Percentiles rank a stretch among this genome's conserved stretches.
phyloP scores from a whole-genome alignment of 2,329 filamentous ascomycete species.

The Scedosporium minutisporum region DNA sequence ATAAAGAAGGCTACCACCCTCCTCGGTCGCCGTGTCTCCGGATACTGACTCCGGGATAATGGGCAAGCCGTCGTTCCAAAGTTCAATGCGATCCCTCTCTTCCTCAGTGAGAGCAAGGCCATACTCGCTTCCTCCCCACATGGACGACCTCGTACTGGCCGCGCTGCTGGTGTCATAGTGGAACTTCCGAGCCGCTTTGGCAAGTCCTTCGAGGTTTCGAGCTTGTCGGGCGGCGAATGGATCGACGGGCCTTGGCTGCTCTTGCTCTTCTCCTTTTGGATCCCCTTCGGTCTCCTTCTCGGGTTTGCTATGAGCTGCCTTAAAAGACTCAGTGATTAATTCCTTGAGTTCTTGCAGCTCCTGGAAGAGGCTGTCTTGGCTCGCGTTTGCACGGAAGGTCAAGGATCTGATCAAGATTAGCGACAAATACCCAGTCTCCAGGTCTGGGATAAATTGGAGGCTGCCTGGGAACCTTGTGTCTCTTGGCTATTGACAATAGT shows the following conservation, averaged over 20 bases:
- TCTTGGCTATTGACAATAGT: too few relatives aligned
- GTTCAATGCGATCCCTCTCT: not conserved
- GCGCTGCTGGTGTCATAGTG: not conserved
- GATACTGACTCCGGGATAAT: not conserved
- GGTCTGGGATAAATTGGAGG: not conserved
- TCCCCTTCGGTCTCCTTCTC: not conserved
- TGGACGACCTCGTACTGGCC: not conserved
- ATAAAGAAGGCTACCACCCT: not conserved
- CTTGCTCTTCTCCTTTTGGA: not conserved
- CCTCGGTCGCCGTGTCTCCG: not conserved
- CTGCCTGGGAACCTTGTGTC: not conserved
- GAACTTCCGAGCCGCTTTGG: conserved; percentile 2
- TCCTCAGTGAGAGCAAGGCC: conserved; percentile 1
- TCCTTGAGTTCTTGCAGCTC: not conserved
- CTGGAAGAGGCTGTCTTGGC: conserved; percentile 4
- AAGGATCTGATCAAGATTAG: not conserved
- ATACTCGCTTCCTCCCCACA: conserved; percentile 1
- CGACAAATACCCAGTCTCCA: not conserved
- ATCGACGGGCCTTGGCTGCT: not conserved
- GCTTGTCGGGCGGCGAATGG: not conserved
- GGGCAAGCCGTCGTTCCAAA: not conserved
- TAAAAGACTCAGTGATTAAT: not conserved
- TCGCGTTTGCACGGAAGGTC: conserved; percentile 3
- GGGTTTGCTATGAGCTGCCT: not conserved
- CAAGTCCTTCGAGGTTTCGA: conserved; percentile 3